Evolutionary conservation across 2,329 filamentous ascomycete genomes (phyloP).

Genomic region (Microdochium nivale): DNA sequence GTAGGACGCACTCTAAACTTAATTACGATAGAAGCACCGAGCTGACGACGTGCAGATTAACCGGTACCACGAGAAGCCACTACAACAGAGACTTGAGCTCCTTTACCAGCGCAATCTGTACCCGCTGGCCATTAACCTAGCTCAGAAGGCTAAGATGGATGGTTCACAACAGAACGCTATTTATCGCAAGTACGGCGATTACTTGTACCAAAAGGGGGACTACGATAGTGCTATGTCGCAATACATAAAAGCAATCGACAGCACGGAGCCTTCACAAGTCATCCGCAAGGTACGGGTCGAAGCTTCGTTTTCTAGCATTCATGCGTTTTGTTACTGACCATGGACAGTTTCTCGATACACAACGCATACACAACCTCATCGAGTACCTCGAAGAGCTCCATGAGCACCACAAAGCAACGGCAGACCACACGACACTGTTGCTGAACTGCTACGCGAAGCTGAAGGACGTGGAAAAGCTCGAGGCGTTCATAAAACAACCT

Average conservation of each 20-base stretch:
- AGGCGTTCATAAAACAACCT: slow-evolving; percentile 93
- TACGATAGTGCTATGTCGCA: slow-evolving; percentile 99
- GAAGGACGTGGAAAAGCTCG: slow-evolving; percentile 93
- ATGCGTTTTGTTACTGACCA: slow-evolving; percentile 16
- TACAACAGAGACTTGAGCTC: slow-evolving; percentile 87
- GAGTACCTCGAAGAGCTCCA: slow-evolving; percentile 95
- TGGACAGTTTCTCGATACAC: slow-evolving; percentile 78
- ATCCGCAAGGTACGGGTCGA: slow-evolving; percentile 64
- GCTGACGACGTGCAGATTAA: slow-evolving; percentile 49
- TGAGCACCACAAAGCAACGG: slow-evolving; percentile 84
- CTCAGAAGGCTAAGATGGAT: slow-evolving; percentile 80
- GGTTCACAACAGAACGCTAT: slow-evolving; percentile 79
- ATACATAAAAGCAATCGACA: slow-evolving; percentile 92
- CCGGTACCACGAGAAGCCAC: slow-evolving; percentile 81
- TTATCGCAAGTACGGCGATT: slow-evolving; percentile 87
- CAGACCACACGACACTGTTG: slow-evolving; percentile 89
- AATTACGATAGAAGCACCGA: not conserved
- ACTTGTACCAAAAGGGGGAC: slow-evolving; percentile 88
- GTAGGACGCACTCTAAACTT: slow-evolving; percentile 30
- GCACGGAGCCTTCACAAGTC: slow-evolving; percentile 91
- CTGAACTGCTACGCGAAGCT: slow-evolving; percentile 97
- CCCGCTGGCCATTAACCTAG: slow-evolving; percentile 82
- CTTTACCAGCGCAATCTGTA: slow-evolving; percentile 92
- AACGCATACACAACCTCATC: slow-evolving; percentile 94
- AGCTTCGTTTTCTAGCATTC: not conserved